Conservation (phyloP, 148 eudicot genomes). For the Vaccinium myrtillus region DNA sequence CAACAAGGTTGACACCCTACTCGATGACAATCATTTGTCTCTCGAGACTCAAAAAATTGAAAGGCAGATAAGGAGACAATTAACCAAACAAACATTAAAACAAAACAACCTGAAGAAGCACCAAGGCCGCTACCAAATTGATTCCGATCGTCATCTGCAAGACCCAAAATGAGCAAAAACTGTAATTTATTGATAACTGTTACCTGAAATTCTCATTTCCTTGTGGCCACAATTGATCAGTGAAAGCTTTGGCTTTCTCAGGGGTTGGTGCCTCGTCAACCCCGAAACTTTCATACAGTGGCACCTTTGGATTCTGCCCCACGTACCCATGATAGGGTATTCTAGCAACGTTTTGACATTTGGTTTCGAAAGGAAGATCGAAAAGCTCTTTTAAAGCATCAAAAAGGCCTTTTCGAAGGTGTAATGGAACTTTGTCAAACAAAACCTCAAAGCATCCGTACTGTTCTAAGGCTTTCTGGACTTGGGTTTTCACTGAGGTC, state of each 20-base stretch:
- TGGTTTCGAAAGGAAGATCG: constrained; percentile 40
- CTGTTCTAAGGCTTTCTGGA: constrained; percentile 35
- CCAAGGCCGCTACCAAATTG: too few relatives aligned
- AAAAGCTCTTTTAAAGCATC: constrained; percentile 33
- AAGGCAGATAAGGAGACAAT: too few relatives aligned
- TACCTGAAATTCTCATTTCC: constrained; percentile 41
- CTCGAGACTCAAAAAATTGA: too few relatives aligned
- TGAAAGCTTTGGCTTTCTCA: constrained; percentile 27
- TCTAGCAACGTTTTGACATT: constrained; percentile 28
- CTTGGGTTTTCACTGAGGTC: constrained; percentile 32
- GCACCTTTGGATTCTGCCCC: constrained; percentile 37
- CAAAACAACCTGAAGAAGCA: too few relatives aligned
- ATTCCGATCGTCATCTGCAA: too few relatives aligned
- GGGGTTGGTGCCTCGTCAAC: constrained; percentile 25
- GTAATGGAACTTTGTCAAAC: constrained; percentile 24
- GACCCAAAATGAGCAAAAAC: not conserved
- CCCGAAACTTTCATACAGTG: constrained; percentile 48
- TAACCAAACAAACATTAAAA: too few relatives aligned
- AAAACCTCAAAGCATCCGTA: constrained; percentile 48
- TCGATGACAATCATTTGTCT: too few relatives aligned
- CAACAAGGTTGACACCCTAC: too few relatives aligned
- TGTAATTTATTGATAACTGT: not conserved
- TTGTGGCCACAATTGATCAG: constrained; percentile 33
- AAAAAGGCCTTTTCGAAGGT: constrained; percentile 25
- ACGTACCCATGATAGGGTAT: constrained; percentile 48